Percentiles rank a stretch among this genome's conserved stretches.
Conservation (phyloP, 306 rosid species). For the Dalbergia cochinchinensis region DNA sequence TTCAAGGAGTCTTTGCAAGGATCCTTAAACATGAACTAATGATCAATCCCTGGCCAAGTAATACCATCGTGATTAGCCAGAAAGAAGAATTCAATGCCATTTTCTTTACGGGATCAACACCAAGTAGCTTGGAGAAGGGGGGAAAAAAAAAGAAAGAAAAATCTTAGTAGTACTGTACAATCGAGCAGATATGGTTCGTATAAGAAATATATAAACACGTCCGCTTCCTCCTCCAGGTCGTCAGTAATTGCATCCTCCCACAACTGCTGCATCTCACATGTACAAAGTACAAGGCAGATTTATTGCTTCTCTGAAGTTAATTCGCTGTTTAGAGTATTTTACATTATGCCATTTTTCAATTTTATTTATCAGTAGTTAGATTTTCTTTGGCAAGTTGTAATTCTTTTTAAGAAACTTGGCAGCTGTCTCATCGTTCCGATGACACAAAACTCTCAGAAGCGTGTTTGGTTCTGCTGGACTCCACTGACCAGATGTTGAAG, state of each 20-base stretch:
- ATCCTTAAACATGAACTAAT: too few relatives aligned
- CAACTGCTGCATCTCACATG: too few relatives aligned
- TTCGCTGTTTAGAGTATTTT: not conserved
- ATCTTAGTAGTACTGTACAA: not conserved
- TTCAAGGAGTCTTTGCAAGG: too few relatives aligned
- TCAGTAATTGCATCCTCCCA: too few relatives aligned
- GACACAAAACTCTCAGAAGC: conserved; percentile 71
- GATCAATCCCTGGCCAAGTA: not conserved
- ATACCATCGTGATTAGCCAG: not conserved
- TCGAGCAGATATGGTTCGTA: not conserved
- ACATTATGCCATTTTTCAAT: not conserved
- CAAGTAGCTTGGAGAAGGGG: not conserved
- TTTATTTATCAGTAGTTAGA: conserved; percentile 35
- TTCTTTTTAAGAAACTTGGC: conserved; percentile 85
- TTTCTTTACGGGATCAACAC: not conserved
- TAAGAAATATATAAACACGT: too few relatives aligned
- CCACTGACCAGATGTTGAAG: conserved; percentile 75
- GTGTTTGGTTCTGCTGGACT: conserved; percentile 83
- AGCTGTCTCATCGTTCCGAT: conserved; percentile 70
- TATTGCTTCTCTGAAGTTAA: not conserved
- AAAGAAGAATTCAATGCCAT: not conserved
- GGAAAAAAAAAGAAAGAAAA: too few relatives aligned
- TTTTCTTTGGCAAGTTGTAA: conserved; percentile 77
- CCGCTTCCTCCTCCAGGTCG: too few relatives aligned
- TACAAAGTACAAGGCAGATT: not conserved